Evolutionary conservation across 345 rosid species (phyloP).

Genomic region (Pistacia integerrima): DNA sequence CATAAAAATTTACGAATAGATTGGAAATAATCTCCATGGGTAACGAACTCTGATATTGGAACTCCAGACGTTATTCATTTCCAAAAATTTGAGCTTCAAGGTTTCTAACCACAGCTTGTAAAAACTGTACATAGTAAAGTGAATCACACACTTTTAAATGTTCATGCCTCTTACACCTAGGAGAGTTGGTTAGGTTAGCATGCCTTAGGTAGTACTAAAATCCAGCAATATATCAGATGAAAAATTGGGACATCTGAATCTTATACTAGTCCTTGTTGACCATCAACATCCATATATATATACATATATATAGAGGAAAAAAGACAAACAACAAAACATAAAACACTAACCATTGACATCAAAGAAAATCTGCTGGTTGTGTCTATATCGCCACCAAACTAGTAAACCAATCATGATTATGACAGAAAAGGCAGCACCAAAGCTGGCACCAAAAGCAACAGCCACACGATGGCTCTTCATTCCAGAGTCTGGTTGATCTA

Average conservation of each 20-base stretch:
- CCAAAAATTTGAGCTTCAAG: neutral
- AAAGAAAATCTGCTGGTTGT: slow-evolving; percentile 91
- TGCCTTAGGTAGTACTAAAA: neutral
- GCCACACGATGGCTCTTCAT: slow-evolving; percentile 64
- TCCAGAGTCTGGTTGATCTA: slow-evolving; percentile 61
- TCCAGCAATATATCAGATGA: neutral
- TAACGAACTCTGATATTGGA: neutral
- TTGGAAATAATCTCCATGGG: neutral
- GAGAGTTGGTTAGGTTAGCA: neutral
- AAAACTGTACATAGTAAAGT: neutral
- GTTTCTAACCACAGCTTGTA: neutral
- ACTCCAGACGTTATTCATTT: neutral
- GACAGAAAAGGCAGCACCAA: slow-evolving; percentile 69
- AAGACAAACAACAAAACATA: neutral
- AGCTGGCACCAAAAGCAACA: slow-evolving; percentile 84
- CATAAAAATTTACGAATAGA: neutral
- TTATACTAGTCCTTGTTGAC: neutral
- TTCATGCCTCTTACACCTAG: neutral
- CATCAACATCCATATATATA: neutral
- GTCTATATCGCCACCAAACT: slow-evolving; percentile 91
- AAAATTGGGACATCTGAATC: slow-evolving; percentile 1
- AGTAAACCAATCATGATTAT: slow-evolving; percentile 56
- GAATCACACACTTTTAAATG: neutral
- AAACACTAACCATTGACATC: slow-evolving; percentile 83
- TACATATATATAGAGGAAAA: too few species aligned